Percentiles rank a stretch among this genome's conserved stretches.
These are phyloP conservation scores for Euptelea pleiosperma DNA, from an alignment of 164 flowering plant species.

Conservation along the genomic window DNA sequence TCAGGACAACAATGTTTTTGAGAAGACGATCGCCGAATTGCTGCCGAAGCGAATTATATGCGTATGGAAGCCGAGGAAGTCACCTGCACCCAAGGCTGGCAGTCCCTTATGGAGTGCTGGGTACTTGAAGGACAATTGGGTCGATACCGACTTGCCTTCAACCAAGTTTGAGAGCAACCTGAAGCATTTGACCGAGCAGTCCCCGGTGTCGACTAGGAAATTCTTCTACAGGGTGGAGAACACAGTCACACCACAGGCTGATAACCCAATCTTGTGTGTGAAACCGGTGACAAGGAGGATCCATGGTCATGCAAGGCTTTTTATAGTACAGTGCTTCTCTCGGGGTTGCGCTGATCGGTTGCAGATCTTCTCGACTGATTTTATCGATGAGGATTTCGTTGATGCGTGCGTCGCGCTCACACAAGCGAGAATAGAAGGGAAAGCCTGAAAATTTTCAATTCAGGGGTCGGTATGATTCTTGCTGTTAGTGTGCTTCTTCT, in stretches of 20 bases:
- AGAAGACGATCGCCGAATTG: slow-evolving; percentile 65
- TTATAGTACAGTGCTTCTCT: slow-evolving; percentile 55
- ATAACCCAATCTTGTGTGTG: slow-evolving; percentile 80
- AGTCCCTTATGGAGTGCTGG: slow-evolving; percentile 69
- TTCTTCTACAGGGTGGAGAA: slow-evolving; percentile 93
- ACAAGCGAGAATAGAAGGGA: slow-evolving; percentile 67
- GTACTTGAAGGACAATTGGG: slow-evolving; percentile 85
- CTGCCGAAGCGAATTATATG: slow-evolving; percentile 80
- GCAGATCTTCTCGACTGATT: slow-evolving; percentile 85
- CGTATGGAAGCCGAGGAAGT: slow-evolving; percentile 85
- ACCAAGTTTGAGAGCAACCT: slow-evolving; percentile 86
- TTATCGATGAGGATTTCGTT: slow-evolving; percentile 81
- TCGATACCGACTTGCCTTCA: slow-evolving; percentile 82
- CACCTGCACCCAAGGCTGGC: slow-evolving; percentile 61
- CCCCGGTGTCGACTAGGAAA: slow-evolving; percentile 51
- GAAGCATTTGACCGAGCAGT: slow-evolving; percentile 70
- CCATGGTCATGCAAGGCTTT: slow-evolving; percentile 62
- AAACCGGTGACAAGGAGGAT: slow-evolving; percentile 72
- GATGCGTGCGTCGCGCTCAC: slow-evolving; percentile 85
- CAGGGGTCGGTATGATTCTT: neutral
- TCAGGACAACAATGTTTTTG: slow-evolving; percentile 71
- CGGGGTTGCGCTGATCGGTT: slow-evolving; percentile 55
- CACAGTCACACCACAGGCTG: slow-evolving; percentile 84
- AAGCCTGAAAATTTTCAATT: slow-evolving; percentile 31
- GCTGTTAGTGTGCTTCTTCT: neutral